Conservation (phyloP, 345 rosid species). For the Eucalyptus virginea region DNA sequence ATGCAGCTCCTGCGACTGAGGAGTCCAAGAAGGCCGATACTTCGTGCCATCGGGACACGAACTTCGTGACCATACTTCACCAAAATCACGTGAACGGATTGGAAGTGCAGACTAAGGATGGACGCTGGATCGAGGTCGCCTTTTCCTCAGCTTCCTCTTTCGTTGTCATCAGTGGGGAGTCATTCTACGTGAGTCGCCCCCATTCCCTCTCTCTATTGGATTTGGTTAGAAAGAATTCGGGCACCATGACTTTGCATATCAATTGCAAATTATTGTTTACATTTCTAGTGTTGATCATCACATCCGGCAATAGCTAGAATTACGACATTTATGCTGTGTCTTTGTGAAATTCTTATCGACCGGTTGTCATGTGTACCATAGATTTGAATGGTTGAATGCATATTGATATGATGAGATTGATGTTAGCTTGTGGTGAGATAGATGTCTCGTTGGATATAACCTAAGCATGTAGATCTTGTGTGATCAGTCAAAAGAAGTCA, state of each 20-base stretch:
- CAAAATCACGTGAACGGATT: slow-evolving; percentile 1
- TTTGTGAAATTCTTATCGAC: neutral
- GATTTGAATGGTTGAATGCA: neutral
- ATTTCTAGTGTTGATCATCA: neutral
- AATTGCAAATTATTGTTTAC: neutral
- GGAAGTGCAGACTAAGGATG: neutral
- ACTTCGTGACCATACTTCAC: neutral
- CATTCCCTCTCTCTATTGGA: neutral
- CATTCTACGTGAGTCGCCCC: neutral
- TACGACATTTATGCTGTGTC: neutral
- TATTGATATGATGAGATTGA: neutral
- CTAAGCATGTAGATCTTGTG: neutral
- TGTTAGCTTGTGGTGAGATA: neutral
- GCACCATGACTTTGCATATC: neutral
- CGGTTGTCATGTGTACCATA: neutral
- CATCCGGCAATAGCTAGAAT: neutral
- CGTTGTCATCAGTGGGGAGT: neutral
- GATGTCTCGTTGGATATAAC: neutral
- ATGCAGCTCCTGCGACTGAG: neutral
- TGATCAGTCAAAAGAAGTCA: neutral
- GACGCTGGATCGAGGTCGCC: neutral
- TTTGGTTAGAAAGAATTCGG: neutral
- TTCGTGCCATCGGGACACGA: neutral
- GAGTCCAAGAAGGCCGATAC: neutral
- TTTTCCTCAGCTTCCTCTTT: neutral